A percentile compares a stretch with the other conserved stretches of the same genome.
Evolutionary conservation across 2,329 filamentous ascomycete species (phyloP).

Genomic region (Colletotrichum sidae): DNA sequence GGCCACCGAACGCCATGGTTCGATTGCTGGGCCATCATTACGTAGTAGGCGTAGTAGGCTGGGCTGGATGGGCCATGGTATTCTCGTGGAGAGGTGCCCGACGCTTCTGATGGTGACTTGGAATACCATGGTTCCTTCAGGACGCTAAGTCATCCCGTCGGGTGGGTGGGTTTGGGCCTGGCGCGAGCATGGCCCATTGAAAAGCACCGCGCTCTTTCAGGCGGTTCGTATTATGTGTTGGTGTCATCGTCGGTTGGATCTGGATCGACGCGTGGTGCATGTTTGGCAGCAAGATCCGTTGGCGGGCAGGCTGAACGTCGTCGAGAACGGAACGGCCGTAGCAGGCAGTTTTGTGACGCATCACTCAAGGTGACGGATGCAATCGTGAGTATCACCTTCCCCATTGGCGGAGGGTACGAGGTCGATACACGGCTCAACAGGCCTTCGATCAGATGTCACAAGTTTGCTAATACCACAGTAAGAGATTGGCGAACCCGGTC

Average conservation of each 20-base stretch:
- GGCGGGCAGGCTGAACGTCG: not conserved
- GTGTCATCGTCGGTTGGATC: not conserved
- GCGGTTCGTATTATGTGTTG: slow-evolving; percentile 10
- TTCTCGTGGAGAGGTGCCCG: slow-evolving; percentile 1
- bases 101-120: no score
- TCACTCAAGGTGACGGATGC: slow-evolving; percentile 7
- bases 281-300: slow-evolving; percentile 14
- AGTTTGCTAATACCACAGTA: slow-evolving; percentile 4
- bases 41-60: slow-evolving; percentile 34
- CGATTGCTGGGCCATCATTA: slow-evolving; percentile 33
- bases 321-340: slow-evolving; percentile 24
- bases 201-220: no score
- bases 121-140: no score
- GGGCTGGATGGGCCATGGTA: slow-evolving; percentile 18
- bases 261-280: slow-evolving; percentile 15
- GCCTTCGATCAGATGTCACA: slow-evolving; percentile 22
- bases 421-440: slow-evolving; percentile 7
- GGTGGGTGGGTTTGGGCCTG: not conserved
- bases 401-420: slow-evolving; percentile 32
- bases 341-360: slow-evolving; percentile 9
- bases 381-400: not conserved
- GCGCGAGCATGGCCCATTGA: not conserved
- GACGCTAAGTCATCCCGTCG: no score
- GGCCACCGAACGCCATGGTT: slow-evolving; percentile 26
- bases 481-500: slow-evolving; percentile 35